These are phyloP conservation scores for Stygiomarasmius scandens DNA, from an alignment of 1,284 basidiomycete species.

Conservation along the genomic window DNA sequence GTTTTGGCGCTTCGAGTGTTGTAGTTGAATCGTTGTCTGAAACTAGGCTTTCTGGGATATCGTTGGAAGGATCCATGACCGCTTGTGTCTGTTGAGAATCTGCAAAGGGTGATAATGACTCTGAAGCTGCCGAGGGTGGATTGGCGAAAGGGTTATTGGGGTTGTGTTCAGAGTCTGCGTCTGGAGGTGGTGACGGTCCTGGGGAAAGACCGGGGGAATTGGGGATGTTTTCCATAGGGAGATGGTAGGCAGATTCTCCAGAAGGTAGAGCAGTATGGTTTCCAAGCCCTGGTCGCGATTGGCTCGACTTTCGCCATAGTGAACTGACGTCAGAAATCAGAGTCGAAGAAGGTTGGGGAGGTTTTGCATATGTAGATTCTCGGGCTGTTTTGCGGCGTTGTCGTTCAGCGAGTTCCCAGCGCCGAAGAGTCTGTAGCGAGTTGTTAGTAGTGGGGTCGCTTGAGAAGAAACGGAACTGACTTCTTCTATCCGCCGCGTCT, in stretches of 20 bases:
- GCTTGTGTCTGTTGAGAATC: conserved; percentile 22
- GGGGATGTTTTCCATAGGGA: conserved; percentile 56
- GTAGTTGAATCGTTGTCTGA: conserved; percentile 8
- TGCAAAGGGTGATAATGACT: conserved; percentile 14
- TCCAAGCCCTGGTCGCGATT: conserved; percentile 36
- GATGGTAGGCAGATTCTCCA: conserved; percentile 48
- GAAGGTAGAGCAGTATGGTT: conserved; percentile 49
- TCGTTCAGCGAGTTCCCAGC: conserved; percentile 75
- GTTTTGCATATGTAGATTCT: conserved; percentile 39
- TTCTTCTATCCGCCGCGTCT: conserved; percentile 71
- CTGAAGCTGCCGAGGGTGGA: conserved; percentile 35
- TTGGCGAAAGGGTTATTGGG: conserved; percentile 54
- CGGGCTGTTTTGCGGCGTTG: conserved; percentile 67
- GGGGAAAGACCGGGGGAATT: conserved; percentile 40
- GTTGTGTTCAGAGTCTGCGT: conserved; percentile 24
- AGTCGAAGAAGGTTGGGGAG: conserved; percentile 27
- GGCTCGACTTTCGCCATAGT: conserved; percentile 46
- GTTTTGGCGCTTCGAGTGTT: conserved; percentile 6
- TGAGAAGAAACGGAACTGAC: conserved; percentile 38
- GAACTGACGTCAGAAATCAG: conserved; percentile 57
- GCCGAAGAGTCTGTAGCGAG: conserved; percentile 59
- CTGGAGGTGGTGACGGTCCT: conserved; percentile 37
- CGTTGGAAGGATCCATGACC: conserved; percentile 31
- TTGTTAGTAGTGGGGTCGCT: background rate
- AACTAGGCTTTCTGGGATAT: background rate